Percentiles rank a stretch among this genome's conserved stretches.
phyloP scores from a whole-genome alignment of 2,329 filamentous ascomycete species.

The Trichoderma semiorbis region DNA sequence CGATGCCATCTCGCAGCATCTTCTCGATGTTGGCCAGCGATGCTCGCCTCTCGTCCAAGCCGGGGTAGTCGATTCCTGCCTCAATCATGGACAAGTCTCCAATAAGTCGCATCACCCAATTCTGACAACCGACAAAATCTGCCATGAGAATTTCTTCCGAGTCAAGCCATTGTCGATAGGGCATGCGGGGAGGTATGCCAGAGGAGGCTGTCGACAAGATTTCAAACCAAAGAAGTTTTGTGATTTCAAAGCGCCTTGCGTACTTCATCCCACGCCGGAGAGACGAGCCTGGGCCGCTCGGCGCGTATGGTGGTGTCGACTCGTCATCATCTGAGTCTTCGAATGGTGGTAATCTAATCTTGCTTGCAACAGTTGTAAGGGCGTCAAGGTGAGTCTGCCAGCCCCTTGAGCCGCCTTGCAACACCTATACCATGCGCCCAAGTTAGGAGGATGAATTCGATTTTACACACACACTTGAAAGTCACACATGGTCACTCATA shows the following conservation, averaged over 20 bases:
- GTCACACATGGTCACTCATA: not conserved
- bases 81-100: slow-evolving; percentile 7
- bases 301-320: not conserved
- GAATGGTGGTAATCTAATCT: not conserved
- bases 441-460: not conserved
- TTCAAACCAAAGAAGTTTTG: slow-evolving; percentile 9
- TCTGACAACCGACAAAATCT: slow-evolving; percentile 6
- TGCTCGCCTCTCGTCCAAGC: not conserved
- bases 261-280: slow-evolving; percentile 2
- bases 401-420: not conserved
- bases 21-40: not conserved
- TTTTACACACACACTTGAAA: not conserved
- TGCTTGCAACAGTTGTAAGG: slow-evolving; percentile 7
- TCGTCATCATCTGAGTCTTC: not conserved
- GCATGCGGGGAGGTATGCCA: not conserved
- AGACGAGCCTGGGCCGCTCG: not conserved
- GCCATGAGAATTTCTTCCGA: slow-evolving; percentile 13
- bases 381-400: slow-evolving; percentile 16
- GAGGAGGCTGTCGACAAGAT: slow-evolving; percentile 6
- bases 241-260: slow-evolving; percentile 8
- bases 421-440: not conserved
- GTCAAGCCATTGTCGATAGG: slow-evolving; percentile 3
- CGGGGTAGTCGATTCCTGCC: not conserved
- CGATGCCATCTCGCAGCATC: not conserved
- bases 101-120: slow-evolving; percentile 13